Evolutionary conservation across 257 asterid genomes (phyloP).

Genomic region (Lycium ferocissimum): DNA sequence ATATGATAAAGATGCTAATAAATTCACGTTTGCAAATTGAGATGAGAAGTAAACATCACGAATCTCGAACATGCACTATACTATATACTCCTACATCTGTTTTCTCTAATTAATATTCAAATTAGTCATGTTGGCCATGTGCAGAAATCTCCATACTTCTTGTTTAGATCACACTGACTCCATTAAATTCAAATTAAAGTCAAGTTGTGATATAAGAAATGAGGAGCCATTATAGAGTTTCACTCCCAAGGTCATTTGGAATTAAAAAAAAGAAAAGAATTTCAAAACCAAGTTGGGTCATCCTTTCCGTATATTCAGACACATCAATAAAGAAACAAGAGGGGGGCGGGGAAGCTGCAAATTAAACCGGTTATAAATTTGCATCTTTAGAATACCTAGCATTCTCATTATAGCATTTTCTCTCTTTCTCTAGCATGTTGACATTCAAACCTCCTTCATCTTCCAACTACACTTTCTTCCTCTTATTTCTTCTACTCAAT

Average conservation of each 20-base stretch:
- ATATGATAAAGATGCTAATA: too few species aligned
- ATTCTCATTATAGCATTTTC: neutral
- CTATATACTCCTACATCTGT: too few species aligned
- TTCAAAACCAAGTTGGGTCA: too few species aligned
- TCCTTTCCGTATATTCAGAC: too few species aligned
- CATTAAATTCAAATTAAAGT: neutral
- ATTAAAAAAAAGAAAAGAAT: too few species aligned
- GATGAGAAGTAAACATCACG: too few species aligned
- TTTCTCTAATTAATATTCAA: too few species aligned
- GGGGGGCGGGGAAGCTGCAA: neutral
- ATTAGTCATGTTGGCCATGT: neutral
- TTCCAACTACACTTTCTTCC: neutral
- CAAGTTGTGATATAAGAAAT: neutral
- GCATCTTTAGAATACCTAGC: neutral
- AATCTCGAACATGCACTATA: too few species aligned
- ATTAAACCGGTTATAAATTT: neutral
- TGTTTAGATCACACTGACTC: neutral
- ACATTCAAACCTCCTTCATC: neutral
- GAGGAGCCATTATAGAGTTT: neutral
- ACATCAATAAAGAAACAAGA: too few species aligned
- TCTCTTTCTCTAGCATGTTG: neutral
- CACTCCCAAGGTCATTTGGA: neutral
- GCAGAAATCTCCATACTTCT: neutral
- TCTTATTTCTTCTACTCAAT: constrained; percentile 13
- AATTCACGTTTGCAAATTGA: too few species aligned